Evolutionary conservation across 129 eudicot species (phyloP), one percentile per base, ranked within the genome.

Genomic region (Flaveria bidentis): DNA sequence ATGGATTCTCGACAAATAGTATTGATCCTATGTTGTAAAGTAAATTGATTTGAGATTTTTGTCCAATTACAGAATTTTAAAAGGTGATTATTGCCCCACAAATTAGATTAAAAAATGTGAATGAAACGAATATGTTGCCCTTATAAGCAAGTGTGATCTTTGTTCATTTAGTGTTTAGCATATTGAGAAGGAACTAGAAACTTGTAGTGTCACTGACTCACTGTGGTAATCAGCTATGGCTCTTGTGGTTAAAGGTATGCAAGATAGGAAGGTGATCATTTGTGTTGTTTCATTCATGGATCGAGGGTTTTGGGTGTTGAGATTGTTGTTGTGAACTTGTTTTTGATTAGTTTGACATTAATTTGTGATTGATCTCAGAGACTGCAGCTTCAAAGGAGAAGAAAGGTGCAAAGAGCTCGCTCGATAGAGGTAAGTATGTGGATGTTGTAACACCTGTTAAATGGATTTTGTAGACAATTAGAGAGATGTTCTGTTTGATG

Each of bases 351-450:
- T 52, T n/a, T 30, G 20, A 30, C 41, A 36, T 36, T 36, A 56
- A 5, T 57, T 30, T 39, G 53, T 12, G 6, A 45, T 69, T 57
- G 18, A 66, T 76, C 69, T 74, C 85, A 89, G 92, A 74, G 78
- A 74, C 76, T 77, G 22, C 22, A 20, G 22, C 22, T 20, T 63
- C 87, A 61, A 72, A 74, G 56, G 84, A 41, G 49, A 88, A 90
- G 86, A 88, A 81, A 72, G 74, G 45, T 72, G 52, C 90, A 71
- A 83, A 72, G 55, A 86, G 67, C 52, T 80, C 86, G 17, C 80
- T 80, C 73, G 93, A 90, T 45, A 82, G 96, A 84, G 96, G 96
- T 90, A 76, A 33, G 80, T n/a, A 20, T 42, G 60, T 68, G 9
- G 52, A 26, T 26, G 16, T 62, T 28, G 7, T n/a, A 30, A 57